Base-by-base conservation (phyloP, 1,284 basidiomycete species). In the Abortiporus biennis region DNA sequence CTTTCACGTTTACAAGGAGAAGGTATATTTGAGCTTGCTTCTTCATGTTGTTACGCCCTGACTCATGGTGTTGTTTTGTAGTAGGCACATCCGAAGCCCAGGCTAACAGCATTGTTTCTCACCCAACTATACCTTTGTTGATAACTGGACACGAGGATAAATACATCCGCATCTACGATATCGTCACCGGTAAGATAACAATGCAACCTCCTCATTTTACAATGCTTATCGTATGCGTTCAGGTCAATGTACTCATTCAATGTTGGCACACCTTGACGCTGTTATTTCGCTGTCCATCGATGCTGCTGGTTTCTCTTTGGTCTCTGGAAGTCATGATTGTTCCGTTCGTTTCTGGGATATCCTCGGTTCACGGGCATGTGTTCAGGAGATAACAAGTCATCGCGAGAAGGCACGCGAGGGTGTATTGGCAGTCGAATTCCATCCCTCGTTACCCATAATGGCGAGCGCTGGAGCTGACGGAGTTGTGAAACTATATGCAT, bases 341-440 rank as follows among this genome's bases (percentile, higher is more conserved):
- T 93, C 91, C 15, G 72, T 93, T 34, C 85, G 95, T 17, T 88
- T 97, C 66, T 99, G 95, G 96, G 91, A 97, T 63, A 67, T 97
- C 43, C 75, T 90, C n/a, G 85, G 80, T 44, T 74, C 80, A 40
- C 74, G 77, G 38, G 75, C 77, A 38, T 96, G 92, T 60, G 69
- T 93, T 22, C 95, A 98, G 59, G 96, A 99, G 63, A 79, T 92
- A 49, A 84, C 85, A 15, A 80, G 76, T 39, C 92, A 97, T 64
- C 78, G 92, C 38, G 80, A 86, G 66, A 92, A 92, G 64, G 85
- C 80, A 27, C 76, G 81, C 45, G 93, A 98, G 65, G 96, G 95
- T 34, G 91, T 96, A 12, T 72, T 96, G 47, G 87, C 84, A 51
- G 84, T 93, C 13, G 80, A 84, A 52, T 92, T 89, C 64, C 90